Evolutionary conservation across 495 filamentous ascomycete species (phyloP), one percentile per base, ranked within the genome.

Genomic region (Aspergillus steynii): DNA sequence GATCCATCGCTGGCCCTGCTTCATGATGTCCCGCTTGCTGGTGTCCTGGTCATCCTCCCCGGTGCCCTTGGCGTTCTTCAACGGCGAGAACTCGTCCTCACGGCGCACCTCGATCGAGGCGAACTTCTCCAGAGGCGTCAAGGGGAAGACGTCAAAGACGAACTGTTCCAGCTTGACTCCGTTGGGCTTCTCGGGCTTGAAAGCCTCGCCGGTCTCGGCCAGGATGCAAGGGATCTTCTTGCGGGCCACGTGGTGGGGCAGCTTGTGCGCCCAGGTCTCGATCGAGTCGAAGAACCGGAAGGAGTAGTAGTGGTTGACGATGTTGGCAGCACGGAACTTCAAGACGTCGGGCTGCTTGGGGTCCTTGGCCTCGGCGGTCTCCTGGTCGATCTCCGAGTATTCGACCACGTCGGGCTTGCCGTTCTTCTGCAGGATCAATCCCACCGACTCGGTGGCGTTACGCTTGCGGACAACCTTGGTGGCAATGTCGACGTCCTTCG

Each of bases 251-350:
- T 99, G 95, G 71, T 97, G 96, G 2, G 94, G 95, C 31, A 99
- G 83, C 64, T 85, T 84, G 77, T 94, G 86, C 25, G 86, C 85
- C 88, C 89, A 96, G 65, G 86, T 81, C 54, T 94, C 92, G 65
- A 98, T 96, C 49, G 84, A 88, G 72, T 96, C 90, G 53, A 99
- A 83, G 82, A 97, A 99, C 59, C 85, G 80, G 83, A 92, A 96
- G 37, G 90, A 93, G 81, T 99, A 99, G 84, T 97, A 99, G 82
- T 99, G 95, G 83, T 99, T 99, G 77, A 99, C 95, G 61, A 99
- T 99, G 79, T 99, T 99, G 64, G 93, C 95, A 54, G 95, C 94
- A 49, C 95, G 88, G 88, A 96, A 97, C 78, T 92, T 96, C 70
- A 99, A 85, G 55, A 98, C 80, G 50, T 86, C 86, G 1, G 83